Evolutionary conservation across 768 basidiomycete species (phyloP).

Genomic region (Omphalotus guepiniiformis): DNA sequence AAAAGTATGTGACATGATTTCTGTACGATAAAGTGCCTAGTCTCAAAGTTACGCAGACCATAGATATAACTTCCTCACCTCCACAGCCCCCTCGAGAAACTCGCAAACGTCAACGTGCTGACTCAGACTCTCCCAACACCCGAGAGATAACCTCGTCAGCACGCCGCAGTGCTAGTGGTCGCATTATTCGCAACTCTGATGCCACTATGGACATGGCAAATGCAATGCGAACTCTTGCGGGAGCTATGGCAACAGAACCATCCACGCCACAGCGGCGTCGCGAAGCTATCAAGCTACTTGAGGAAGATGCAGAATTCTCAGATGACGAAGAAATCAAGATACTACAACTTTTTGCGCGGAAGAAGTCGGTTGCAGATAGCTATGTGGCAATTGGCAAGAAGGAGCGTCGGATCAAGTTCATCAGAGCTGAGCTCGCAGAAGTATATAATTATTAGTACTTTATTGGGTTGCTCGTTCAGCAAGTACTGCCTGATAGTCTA

Average conservation of each 20-base stretch:
- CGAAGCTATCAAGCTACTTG: constrained; percentile 3
- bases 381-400: constrained; percentile 3
- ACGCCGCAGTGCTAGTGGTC: not conserved
- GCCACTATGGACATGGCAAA: constrained; percentile 4
- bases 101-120: not conserved
- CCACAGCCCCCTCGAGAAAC: not conserved
- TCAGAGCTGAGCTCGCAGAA: not conserved
- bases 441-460: too few species aligned
- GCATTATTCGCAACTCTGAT: constrained; percentile 9
- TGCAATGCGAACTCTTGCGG: constrained; percentile 2
- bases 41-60: too few species aligned
- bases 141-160: too few species aligned
- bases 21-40: too few species aligned
- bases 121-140: not conserved
- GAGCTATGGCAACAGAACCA: not conserved
- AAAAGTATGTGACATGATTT: too few species aligned
- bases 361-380: constrained; percentile 6
- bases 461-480: too few species aligned
- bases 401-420: constrained; percentile 1
- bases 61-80: not conserved
- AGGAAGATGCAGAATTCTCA: constrained; percentile 10
- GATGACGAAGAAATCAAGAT: not conserved
- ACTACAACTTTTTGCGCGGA: constrained; percentile 7
- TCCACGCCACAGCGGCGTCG: constrained; percentile 7
- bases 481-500: constrained; percentile 15